These are phyloP conservation scores for Hypoxylon lenormandii DNA, from an alignment of 495 filamentous ascomycete species.

Conservation along the genomic window DNA sequence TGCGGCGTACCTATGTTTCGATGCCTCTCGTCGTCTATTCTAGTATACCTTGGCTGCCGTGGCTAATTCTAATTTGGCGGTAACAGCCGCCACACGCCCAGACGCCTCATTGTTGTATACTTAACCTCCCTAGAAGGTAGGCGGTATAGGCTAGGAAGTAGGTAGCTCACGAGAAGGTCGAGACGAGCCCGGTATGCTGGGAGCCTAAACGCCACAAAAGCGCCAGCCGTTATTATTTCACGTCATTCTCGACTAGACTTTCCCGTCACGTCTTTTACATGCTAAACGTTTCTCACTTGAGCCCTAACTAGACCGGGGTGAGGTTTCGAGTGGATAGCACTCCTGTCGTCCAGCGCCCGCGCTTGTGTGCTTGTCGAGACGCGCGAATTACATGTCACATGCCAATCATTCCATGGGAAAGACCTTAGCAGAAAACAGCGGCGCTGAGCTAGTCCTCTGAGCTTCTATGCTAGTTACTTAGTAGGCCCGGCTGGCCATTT, in stretches of 20 bases:
- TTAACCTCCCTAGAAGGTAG: no score
- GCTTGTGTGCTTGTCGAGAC: constrained; percentile 1
- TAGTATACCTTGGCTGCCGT: constrained; percentile 5
- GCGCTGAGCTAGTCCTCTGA: constrained; percentile 29
- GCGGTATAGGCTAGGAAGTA: no score
- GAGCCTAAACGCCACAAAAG: constrained; percentile 26
- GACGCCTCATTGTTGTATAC: no score
- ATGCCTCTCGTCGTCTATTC: constrained; percentile 13
- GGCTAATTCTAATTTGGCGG: no score
- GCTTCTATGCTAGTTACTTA: constrained; percentile 10
- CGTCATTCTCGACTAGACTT: constrained; percentile 29
- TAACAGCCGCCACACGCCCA: no score
- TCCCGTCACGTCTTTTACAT: constrained; percentile 5
- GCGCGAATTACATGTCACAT: constrained; percentile 22
- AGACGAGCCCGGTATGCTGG: constrained; percentile 13
- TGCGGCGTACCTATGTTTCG: constrained; percentile 4
- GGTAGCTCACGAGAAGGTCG: background rate
- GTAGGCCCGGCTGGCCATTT: constrained; percentile 6
- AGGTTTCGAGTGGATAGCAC: constrained; percentile 1
- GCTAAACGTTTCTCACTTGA: constrained; percentile 10
- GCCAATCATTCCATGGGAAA: constrained; percentile 25
- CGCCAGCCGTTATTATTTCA: constrained; percentile 19
- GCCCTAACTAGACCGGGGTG: background rate
- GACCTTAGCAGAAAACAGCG: constrained; percentile 33
- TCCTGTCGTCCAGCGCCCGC: constrained; percentile 17